Conservation (phyloP, 192 early-diverging fungal species). For the Backusella tarrabulga region DNA sequence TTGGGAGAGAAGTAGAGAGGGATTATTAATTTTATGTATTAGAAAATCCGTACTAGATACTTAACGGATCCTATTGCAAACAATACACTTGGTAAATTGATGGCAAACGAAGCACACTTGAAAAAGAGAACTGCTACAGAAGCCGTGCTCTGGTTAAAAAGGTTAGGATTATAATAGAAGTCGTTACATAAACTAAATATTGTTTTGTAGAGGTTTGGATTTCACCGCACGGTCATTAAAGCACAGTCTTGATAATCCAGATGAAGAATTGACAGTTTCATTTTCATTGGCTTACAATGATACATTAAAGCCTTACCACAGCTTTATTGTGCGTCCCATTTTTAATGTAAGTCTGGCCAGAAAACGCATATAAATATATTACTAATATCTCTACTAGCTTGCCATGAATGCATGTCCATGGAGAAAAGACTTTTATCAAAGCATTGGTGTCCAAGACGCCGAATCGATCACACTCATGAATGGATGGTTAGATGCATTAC, state of each 20-base stretch:
- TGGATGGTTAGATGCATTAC: conserved; percentile 70
- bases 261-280: conserved; percentile 61
- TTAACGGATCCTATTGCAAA: conserved; percentile 54
- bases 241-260: conserved; percentile 47
- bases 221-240: conserved; percentile 65
- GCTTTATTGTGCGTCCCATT: conserved; percentile 59
- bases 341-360: conserved; percentile 49
- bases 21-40: conserved; percentile 11
- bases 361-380: neutral
- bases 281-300: conserved; percentile 64
- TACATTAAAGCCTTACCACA: conserved; percentile 65
- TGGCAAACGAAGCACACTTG: conserved; percentile 63
- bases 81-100: conserved; percentile 80
- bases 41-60: conserved; percentile 78
- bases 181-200: neutral
- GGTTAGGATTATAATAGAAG: conserved; percentile 41
- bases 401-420: conserved; percentile 90
- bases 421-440: conserved; percentile 81
- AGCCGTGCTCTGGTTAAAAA: conserved; percentile 89
- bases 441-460: conserved; percentile 65
- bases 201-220: conserved; percentile 54
- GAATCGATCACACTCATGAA: conserved; percentile 57
- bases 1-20: neutral
- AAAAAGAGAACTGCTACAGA: conserved; percentile 84
- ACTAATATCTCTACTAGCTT: conserved; percentile 35